Evolutionary conservation across 2,329 filamentous ascomycete species (phyloP).

Genomic region (Hypoxylon sp.): DNA sequence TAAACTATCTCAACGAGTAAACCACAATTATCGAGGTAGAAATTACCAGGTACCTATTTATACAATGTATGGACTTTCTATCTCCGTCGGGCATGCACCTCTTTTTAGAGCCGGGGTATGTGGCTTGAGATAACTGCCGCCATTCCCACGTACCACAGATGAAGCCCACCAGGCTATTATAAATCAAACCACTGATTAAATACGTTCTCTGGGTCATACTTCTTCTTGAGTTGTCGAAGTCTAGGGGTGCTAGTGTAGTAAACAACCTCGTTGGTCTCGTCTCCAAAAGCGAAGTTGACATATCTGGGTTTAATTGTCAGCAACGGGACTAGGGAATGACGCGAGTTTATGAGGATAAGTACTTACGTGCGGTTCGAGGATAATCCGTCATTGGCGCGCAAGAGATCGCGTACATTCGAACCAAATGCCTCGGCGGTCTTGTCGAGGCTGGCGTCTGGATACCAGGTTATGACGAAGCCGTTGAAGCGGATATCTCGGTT

Average conservation of each 20-base stretch:
- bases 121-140: neutral
- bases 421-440: slow-evolving; percentile 55
- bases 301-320: slow-evolving; percentile 46
- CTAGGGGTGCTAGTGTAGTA: slow-evolving; percentile 50
- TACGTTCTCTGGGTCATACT: slow-evolving; percentile 49
- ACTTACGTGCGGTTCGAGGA: slow-evolving; percentile 46
- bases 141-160: neutral
- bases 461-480: slow-evolving; percentile 59
- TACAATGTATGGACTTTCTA: neutral
- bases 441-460: slow-evolving; percentile 56
- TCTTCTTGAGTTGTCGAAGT: slow-evolving; percentile 50
- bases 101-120: neutral
- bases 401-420: slow-evolving; percentile 49
- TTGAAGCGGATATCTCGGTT: slow-evolving; percentile 56
- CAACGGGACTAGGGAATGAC: neutral
- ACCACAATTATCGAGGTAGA: slow-evolving; percentile 8
- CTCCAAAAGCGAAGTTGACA: slow-evolving; percentile 56
- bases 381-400: slow-evolving; percentile 47
- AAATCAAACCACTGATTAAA: slow-evolving; percentile 53
- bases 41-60: slow-evolving; percentile 1
- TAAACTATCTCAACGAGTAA: neutral
- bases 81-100: neutral
- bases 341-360: neutral
- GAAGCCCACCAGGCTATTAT: neutral
- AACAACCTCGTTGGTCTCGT: slow-evolving; percentile 50